Conservation (phyloP, 169 alveolate species). For the Eimeria sp. region DNA sequence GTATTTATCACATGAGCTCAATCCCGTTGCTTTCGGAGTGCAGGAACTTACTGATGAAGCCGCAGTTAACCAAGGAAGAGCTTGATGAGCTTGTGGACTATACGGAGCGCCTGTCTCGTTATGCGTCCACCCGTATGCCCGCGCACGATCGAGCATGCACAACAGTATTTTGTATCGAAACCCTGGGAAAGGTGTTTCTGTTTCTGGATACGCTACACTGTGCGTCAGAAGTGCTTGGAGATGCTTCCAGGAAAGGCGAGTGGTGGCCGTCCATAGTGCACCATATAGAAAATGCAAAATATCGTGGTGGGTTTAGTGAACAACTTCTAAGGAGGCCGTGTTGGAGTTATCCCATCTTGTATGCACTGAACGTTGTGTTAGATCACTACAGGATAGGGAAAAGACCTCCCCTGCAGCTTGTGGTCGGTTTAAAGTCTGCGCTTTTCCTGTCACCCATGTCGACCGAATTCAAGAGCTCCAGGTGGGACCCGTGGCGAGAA, state of each 20-base stretch:
- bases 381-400: not conserved
- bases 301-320: not conserved
- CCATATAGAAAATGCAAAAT: not conserved
- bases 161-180: not conserved
- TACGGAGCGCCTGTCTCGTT: not conserved
- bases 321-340: not conserved
- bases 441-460: not conserved
- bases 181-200: not conserved
- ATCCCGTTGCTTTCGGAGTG: not conserved
- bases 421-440: not conserved
- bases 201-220: not conserved
- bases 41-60: not conserved
- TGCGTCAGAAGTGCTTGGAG: not conserved
- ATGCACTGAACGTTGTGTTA: not conserved
- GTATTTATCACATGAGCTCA: not conserved
- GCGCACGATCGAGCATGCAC: not conserved
- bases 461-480: not conserved
- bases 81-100: not conserved
- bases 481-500: not conserved
- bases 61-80: not conserved
- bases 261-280: constrained; percentile 12
- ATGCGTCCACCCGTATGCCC: not conserved
- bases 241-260: not conserved
- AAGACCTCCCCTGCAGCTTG: not conserved
- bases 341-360: not conserved